These are phyloP conservation scores for Pythium rishiriense DNA, from an alignment of 352 stramenopile genomes.

Conservation along the genomic window DNA sequence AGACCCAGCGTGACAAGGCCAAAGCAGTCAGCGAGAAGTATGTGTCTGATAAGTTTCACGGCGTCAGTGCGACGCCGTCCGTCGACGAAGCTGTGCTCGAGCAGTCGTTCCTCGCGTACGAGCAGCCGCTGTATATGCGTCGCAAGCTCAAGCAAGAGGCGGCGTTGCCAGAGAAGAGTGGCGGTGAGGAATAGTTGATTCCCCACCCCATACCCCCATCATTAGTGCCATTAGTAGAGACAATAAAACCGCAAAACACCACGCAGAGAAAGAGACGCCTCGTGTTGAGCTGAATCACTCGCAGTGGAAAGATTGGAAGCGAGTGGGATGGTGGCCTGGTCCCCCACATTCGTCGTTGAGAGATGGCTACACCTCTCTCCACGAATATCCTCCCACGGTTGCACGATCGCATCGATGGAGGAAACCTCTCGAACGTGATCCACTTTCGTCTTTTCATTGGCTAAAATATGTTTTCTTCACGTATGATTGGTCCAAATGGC, in stretches of 20 bases:
- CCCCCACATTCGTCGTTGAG: not conserved
- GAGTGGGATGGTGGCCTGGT: not conserved
- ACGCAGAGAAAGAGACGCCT: not conserved
- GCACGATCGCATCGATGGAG: not conserved
- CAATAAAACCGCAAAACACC: not conserved
- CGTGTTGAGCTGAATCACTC: not conserved
- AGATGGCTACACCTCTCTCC: conserved; percentile 16
- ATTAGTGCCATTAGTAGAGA: conserved; percentile 31
- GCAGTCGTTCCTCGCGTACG: conserved; percentile 48
- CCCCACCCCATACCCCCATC: not conserved
- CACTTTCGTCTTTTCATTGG: not conserved
- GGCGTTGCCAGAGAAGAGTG: conserved; percentile 10
- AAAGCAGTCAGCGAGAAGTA: conserved; percentile 87
- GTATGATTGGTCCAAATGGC: conserved; percentile 5
- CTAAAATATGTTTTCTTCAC: not conserved
- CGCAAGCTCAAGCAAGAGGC: conserved; percentile 9
- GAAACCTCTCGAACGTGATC: not conserved
- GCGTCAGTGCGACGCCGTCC: conserved; percentile 48
- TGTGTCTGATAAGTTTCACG: conserved; percentile 61
- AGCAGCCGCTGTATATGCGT: conserved; percentile 20
- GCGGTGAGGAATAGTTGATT: not conserved
- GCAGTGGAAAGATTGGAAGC: not conserved
- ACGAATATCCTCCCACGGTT: not conserved
- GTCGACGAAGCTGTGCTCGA: conserved; percentile 44
- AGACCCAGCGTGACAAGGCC: conserved; percentile 69